phyloP scores from a whole-genome alignment of 768 basidiomycete genomes.

The Strobilomyces echinocephalus region DNA sequence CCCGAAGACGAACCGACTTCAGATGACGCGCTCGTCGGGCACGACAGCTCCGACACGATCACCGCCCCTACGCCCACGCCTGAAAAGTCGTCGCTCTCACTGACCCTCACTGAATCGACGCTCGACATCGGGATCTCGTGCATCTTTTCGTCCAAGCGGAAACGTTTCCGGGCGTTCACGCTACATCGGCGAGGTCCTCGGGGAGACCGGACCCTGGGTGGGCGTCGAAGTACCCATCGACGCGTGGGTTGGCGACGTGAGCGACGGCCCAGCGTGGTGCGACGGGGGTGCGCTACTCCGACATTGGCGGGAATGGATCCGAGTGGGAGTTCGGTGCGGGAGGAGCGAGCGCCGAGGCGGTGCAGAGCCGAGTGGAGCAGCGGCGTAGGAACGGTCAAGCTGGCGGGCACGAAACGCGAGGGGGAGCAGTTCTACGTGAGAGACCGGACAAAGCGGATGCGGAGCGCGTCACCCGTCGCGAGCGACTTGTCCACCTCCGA shows the following conservation, averaged over 20 bases:
- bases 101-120: constrained; percentile 37
- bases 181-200: constrained; percentile 83
- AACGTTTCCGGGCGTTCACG: constrained; percentile 82
- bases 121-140: constrained; percentile 87
- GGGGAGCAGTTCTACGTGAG: constrained; percentile 45
- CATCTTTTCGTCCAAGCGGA: constrained; percentile 78
- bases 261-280: constrained; percentile 74
- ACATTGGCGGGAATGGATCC: constrained; percentile 52
- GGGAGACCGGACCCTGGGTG: constrained; percentile 82
- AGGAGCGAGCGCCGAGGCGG: constrained; percentile 32
- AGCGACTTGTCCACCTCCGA: too few relatives aligned
- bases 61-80: constrained; percentile 20
- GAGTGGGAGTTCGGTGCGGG: constrained; percentile 62
- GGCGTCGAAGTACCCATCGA: constrained; percentile 81
- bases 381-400: constrained; percentile 39
- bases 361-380: constrained; percentile 23
- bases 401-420: constrained; percentile 43
- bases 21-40: constrained; percentile 20
- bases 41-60: too few relatives aligned
- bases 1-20: constrained; percentile 14
- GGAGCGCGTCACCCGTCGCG: constrained; percentile 63
- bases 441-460: constrained; percentile 52
- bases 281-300: constrained; percentile 86
- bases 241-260: too few relatives aligned
- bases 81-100: constrained; percentile 16